Conservation (phyloP, 768 basidiomycete species). For the Gymnopilus junonius region DNA sequence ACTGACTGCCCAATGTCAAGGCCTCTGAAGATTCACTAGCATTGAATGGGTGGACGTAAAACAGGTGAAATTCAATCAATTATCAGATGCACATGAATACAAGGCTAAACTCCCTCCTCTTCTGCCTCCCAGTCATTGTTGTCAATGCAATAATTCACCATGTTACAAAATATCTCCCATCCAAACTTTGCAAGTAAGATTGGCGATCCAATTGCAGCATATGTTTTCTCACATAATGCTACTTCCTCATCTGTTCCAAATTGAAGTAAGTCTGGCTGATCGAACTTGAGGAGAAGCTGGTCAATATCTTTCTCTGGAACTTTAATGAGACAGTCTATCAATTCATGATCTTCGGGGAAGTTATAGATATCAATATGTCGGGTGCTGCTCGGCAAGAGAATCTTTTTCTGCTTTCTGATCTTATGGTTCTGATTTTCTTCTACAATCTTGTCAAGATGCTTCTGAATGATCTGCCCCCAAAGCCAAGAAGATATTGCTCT, state of each 20-base stretch:
- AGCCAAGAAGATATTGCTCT: constrained; percentile 27
- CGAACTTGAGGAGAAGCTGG: constrained; percentile 17
- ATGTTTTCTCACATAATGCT: constrained; percentile 14
- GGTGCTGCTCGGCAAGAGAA: constrained; percentile 26
- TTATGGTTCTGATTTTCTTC: constrained; percentile 20
- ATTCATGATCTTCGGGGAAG: constrained; percentile 20
- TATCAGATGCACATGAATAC: no score
- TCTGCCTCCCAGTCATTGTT: neutral
- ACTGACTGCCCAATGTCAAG: no score
- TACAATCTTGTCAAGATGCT: constrained; percentile 17
- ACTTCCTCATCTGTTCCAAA: constrained; percentile 24
- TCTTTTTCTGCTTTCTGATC: constrained; percentile 24
- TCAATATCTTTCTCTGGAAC: constrained; percentile 22
- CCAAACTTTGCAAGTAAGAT: constrained; percentile 12
- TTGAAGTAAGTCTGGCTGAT: constrained; percentile 20
- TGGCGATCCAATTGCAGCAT: constrained; percentile 19
- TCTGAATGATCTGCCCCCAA: constrained; percentile 28
- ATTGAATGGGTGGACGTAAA: no score
- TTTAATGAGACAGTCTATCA: constrained; percentile 20
- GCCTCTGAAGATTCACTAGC: no score
- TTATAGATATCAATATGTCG: constrained; percentile 27
- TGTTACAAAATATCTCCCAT: constrained; percentile 9
- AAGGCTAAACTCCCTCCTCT: no score
- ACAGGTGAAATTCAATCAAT: no score
- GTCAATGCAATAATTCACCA: neutral